Evolutionary conservation across 179 eudicot genomes (phyloP), one percentile per base, ranked within the genome.

Genomic region (Silene coronaria): DNA sequence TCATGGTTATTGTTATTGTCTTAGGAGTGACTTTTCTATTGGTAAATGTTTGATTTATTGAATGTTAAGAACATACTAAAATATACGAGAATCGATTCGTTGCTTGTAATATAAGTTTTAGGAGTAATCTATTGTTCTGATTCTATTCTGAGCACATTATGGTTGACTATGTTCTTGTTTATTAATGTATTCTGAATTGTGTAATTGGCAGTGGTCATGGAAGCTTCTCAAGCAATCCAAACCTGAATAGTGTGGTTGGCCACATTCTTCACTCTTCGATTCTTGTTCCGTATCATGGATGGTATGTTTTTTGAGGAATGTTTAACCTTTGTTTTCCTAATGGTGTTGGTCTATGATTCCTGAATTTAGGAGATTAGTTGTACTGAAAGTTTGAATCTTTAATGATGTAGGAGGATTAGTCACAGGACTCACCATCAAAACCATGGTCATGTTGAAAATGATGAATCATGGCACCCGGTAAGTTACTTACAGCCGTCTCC

Each of bases 401-500:
- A 22, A n/a, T 80, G 71, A 68, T 72, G 63, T 28, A 92, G 97
- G 96, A 92, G 96, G 77, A 89, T 92, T 67, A 92, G 97, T 85
- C 97, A 92, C 60, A 89, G 96, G 79, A 92, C 93, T 69, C 97
- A 92, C 59, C 97, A 92, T 79, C 91, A 88, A 80, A 92, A 92
- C 84, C 97, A 92, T 82, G 96, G 97, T 1, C 97, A 92, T 74
- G 87, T 90, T 57, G 97, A 92, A 78, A 90, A 89, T 21, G 97
- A 92, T 77, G 97, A 92, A 86, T 90, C 96, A 30, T 92, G 97
- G 97, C 96, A 90, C 76, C 96, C 97, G 9, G 97, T 92, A 79
- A 84, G 89, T 78, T 72, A 17, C 2, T 66, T 66, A 67, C 34
- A 26, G 22, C 16, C 16, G 51, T 45, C 9, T 45, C 16, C 13